Base-by-base conservation (phyloP, 2,329 filamentous ascomycete species). In the Graphilbum ipis-grandicollis region DNA sequence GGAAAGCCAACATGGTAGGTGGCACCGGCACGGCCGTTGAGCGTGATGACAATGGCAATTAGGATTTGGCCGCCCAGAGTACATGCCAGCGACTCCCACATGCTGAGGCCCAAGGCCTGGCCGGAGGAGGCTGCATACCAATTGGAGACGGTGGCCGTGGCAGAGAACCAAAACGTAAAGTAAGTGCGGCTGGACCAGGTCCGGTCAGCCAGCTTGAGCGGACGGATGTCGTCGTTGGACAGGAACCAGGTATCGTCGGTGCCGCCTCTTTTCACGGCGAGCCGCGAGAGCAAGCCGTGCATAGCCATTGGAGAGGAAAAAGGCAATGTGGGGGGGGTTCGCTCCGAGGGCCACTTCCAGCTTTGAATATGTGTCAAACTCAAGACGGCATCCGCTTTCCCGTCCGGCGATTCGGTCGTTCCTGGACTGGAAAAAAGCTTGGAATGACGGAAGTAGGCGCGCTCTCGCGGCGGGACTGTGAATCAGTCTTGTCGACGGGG, bases 41-140 rank as follows among this genome's bases (percentile, higher is more conserved):
- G 45, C 1, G 54, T 53, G 46, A 63, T 60, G 39, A 60, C 46
- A 40, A 56, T 35, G 26, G 54, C 54, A 37, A 58, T 55, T 9
- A 65, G 47, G 19, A 54, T 48, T 26, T 62, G 54, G 31, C 63
- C 64, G 5, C 52, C 57, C 22, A 57, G 47, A 31, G 53, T 46
- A 47, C 58, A 54, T 33, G 46, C 58, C 21, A 66, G 41, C 13
- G 56, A 55, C 44, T 66, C 62, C 63, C 63, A 68, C 55, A 65
- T 63, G 30, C 54, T 58, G 18, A 68, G 48, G 9, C 63, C 63
- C 9, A 58, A 42, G 3, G 58, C 49, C 44, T 59, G 54, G 2
- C 53, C 57, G 5, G 58, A 53, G 6, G 53, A 54, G 2, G 52
- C 53, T 13, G 54, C 49, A 46, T 62, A 57, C 48, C 56, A 41